Conservation (phyloP, 805 yeast species). For the Schwanniomyces polymorphus region DNA sequence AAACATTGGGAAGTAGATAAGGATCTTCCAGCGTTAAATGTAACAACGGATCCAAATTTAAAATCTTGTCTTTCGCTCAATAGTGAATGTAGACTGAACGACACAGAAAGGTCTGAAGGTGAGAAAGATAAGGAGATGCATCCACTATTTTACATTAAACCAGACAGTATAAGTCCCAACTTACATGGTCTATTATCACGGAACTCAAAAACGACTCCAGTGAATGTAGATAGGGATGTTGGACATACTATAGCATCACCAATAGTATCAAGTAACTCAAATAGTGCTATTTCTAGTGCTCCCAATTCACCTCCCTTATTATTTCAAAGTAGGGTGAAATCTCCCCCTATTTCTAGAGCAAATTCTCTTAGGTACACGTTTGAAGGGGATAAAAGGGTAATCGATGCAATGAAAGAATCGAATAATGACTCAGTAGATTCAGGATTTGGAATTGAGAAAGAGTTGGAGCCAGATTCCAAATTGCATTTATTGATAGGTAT, state of each 20-base stretch:
- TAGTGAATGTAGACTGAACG: neutral
- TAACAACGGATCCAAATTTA: slow-evolving; percentile 15
- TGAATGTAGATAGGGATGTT: neutral
- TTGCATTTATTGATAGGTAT: slow-evolving; percentile 24
- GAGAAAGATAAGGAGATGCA: slow-evolving; percentile 4
- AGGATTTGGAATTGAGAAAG: neutral
- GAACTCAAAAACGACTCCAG: slow-evolving; percentile 3
- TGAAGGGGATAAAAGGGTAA: slow-evolving; percentile 8
- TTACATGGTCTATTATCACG: slow-evolving; percentile 14
- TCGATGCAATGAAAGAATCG: slow-evolving; percentile 10
- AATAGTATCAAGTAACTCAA: neutral
- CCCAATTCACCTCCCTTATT: slow-evolving; percentile 3
- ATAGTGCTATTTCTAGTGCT: slow-evolving; percentile 3
- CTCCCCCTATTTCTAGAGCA: slow-evolving; percentile 4
- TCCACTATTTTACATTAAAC: slow-evolving; percentile 12
- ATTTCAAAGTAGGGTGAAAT: neutral
- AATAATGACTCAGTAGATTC: slow-evolving; percentile 1
- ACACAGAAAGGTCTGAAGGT: neutral
- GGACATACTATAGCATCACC: slow-evolving; percentile 4
- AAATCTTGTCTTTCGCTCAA: slow-evolving; percentile 15
- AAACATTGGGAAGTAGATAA: neutral
- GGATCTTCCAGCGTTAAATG: slow-evolving; percentile 11
- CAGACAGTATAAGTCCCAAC: slow-evolving; percentile 17
- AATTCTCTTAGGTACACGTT: slow-evolving; percentile 9
- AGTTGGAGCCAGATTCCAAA: slow-evolving; percentile 5